Conservation (phyloP, 1,284 basidiomycete genomes). For the Fomitopsis pinicola region DNA sequence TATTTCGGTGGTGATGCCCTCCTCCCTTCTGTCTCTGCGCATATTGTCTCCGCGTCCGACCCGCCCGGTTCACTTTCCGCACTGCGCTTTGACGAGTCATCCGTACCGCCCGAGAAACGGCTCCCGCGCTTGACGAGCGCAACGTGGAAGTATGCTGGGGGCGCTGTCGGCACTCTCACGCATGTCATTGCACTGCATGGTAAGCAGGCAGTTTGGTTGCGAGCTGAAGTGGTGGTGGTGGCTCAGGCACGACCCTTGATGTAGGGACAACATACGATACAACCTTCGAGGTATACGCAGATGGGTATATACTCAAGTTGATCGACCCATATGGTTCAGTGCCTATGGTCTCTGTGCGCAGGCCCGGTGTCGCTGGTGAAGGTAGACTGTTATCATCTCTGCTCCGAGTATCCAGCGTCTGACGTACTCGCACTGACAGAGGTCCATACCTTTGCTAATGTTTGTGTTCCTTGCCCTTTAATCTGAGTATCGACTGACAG, state of each 20-base stretch:
- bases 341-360: conserved; percentile 31
- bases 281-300: conserved; percentile 49
- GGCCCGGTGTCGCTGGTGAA: conserved; percentile 26
- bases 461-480: conserved; percentile 2
- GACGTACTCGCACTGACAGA: background rate
- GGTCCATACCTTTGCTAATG: background rate
- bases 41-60: conserved; percentile 48
- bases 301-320: conserved; percentile 39
- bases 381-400: conserved; percentile 5
- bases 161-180: conserved; percentile 48
- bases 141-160: conserved; percentile 45
- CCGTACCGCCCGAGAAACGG: conserved; percentile 32
- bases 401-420: background rate
- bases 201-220: conserved; percentile 12
- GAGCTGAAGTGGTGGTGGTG: background rate
- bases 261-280: conserved; percentile 31
- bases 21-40: conserved; percentile 37
- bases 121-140: conserved; percentile 30
- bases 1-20: conserved; percentile 67
- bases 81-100: conserved; percentile 43
- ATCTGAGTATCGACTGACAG: background rate
- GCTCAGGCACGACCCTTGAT: background rate
- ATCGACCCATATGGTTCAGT: conserved; percentile 31
- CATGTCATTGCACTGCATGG: conserved; percentile 54
- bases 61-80: conserved; percentile 48